phyloP scores from a whole-genome alignment of 2,329 filamentous ascomycete species.

The Drechslerella stenobrocha region DNA sequence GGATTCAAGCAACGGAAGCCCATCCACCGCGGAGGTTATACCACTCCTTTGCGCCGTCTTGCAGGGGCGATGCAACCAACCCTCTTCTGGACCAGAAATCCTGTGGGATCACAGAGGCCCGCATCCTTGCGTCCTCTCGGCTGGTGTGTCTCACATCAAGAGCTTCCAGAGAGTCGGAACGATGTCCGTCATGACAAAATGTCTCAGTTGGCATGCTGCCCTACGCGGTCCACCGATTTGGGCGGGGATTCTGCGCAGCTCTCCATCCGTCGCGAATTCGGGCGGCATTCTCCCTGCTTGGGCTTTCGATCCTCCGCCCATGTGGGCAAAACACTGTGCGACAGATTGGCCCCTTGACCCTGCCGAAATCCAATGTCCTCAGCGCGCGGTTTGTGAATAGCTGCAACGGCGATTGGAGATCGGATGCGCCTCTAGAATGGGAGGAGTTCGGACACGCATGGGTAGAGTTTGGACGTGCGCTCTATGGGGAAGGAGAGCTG shows the following conservation, averaged over 20 bases:
- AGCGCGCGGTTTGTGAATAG: no score
- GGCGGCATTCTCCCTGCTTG: slow-evolving; percentile 34
- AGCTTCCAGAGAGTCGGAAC: slow-evolving; percentile 42
- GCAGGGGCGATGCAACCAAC: background rate
- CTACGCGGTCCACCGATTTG: slow-evolving; percentile 35
- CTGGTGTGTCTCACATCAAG: slow-evolving; percentile 40
- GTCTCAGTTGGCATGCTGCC: slow-evolving; percentile 22
- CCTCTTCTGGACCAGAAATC: slow-evolving; percentile 24
- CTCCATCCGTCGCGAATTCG: slow-evolving; percentile 40
- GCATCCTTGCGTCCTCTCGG: slow-evolving; percentile 39
- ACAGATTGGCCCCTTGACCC: slow-evolving; percentile 2
- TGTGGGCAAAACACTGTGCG: background rate
- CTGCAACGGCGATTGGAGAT: background rate
- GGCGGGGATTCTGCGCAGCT: slow-evolving; percentile 24
- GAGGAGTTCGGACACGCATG: slow-evolving; percentile 4
- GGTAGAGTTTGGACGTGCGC: background rate
- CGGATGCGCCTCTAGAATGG: slow-evolving; percentile 1
- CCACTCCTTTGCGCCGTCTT: background rate
- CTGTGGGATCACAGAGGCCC: slow-evolving; percentile 38
- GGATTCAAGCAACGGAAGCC: background rate
- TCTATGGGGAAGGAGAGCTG: background rate
- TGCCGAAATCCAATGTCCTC: background rate
- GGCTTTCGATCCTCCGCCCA: background rate
- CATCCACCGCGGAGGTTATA: background rate
- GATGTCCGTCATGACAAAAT: slow-evolving; percentile 40